phyloP scores from a whole-genome alignment of 306 rosid genomes.

The Lablab purpureus region DNA sequence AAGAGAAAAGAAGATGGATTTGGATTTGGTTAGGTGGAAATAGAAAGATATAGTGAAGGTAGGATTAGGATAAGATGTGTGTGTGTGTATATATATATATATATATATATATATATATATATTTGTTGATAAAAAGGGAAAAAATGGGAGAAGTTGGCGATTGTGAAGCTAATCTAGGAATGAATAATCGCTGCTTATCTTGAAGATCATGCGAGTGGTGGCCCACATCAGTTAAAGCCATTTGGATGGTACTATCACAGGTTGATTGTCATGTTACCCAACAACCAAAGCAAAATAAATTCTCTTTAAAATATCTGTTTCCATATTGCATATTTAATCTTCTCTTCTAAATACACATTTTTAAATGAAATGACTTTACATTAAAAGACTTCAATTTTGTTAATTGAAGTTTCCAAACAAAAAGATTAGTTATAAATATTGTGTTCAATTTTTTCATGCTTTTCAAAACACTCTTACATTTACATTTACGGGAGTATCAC shows the following conservation, averaged over 20 bases:
- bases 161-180: conserved; percentile 3
- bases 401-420: too few relatives aligned
- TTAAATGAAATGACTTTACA: too few relatives aligned
- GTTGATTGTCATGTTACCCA: background rate
- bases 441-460: too few relatives aligned
- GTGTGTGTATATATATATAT: too few relatives aligned
- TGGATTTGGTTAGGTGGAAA: conserved; percentile 32
- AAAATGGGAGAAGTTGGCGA: background rate
- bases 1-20: background rate
- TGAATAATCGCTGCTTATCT: conserved; percentile 4
- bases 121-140: conserved; percentile 13
- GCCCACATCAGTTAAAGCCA: background rate
- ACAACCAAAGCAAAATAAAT: background rate
- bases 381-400: too few relatives aligned
- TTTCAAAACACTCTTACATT: too few relatives aligned
- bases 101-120: too few relatives aligned
- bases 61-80: conserved; percentile 36
- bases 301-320: too few relatives aligned
- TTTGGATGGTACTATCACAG: background rate
- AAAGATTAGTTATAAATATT: too few relatives aligned
- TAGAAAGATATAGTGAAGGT: background rate
- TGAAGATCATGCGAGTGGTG: conserved; percentile 15
- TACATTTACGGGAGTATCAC: too few relatives aligned
- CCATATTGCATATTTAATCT: background rate
- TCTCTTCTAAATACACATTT: too few relatives aligned